These are phyloP conservation scores for Salix purpurea DNA, from an alignment of 345 rosid species.

Conservation along the genomic window DNA sequence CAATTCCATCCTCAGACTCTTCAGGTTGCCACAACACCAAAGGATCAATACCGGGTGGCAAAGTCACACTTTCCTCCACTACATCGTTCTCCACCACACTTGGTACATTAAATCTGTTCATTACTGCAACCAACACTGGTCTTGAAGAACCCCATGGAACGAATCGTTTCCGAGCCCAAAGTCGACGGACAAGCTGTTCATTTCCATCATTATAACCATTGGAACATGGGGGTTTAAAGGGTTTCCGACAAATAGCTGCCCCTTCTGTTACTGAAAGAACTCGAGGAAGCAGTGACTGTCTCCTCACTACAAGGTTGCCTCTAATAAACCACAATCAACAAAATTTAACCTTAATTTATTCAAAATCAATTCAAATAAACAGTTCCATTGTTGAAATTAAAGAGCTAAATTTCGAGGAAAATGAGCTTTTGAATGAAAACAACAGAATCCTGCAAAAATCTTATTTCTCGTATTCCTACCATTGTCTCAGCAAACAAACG, in stretches of 20 bases:
- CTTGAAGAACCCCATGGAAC: slow-evolving; percentile 88
- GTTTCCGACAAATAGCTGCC: slow-evolving; percentile 85
- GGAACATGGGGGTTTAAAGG: slow-evolving; percentile 82
- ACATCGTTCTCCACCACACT: slow-evolving; percentile 32
- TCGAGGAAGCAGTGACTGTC: slow-evolving; percentile 82
- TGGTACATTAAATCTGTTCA: slow-evolving; percentile 28
- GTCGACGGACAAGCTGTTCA: slow-evolving; percentile 71
- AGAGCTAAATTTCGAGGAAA: background rate
- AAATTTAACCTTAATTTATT: background rate
- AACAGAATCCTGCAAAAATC: background rate
- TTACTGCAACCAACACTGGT: slow-evolving; percentile 53
- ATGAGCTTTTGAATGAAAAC: background rate
- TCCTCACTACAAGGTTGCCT: slow-evolving; percentile 74
- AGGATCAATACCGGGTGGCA: slow-evolving; percentile 84
- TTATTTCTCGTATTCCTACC: background rate
- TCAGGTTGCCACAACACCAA: slow-evolving; percentile 83
- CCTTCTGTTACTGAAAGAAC: slow-evolving; percentile 83
- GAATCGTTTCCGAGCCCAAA: slow-evolving; percentile 80
- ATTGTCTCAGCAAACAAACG: background rate
- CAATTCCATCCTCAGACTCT: slow-evolving; percentile 40
- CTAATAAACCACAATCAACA: slow-evolving; percentile 32
- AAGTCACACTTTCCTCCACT: slow-evolving; percentile 52
- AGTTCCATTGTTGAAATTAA: background rate
- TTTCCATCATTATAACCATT: slow-evolving; percentile 50
- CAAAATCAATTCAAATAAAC: background rate